These are phyloP conservation scores for Populus tomentosa DNA, from an alignment of 441 rosid genomes.

Conservation along the genomic window DNA sequence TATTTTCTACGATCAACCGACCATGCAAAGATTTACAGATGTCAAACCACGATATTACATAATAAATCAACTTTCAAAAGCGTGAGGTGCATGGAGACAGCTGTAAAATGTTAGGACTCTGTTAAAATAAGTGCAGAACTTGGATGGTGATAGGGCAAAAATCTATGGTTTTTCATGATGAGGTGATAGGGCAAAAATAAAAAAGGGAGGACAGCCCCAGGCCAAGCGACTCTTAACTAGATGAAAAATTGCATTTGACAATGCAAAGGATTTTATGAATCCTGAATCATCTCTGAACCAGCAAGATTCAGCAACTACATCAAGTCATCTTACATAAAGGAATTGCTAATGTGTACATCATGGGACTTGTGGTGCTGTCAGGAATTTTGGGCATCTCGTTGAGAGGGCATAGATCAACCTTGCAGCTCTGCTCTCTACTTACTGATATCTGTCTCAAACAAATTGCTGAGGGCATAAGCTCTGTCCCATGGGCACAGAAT, in stretches of 20 bases:
- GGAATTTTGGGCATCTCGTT: slow-evolving; percentile 12
- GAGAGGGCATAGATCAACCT: too few relatives aligned
- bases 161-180: not conserved
- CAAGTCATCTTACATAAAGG: slow-evolving; percentile 17
- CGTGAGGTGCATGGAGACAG: too few relatives aligned
- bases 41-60: too few relatives aligned
- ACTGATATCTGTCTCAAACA: slow-evolving; percentile 7
- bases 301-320: slow-evolving; percentile 15
- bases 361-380: not conserved
- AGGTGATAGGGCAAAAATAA: not conserved
- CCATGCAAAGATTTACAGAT: too few relatives aligned
- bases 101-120: too few relatives aligned
- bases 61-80: too few relatives aligned
- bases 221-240: slow-evolving; percentile 11
- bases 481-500: not conserved
- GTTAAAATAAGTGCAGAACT: too few relatives aligned
- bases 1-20: too few relatives aligned
- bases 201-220: not conserved
- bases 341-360: slow-evolving; percentile 25
- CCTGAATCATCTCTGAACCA: slow-evolving; percentile 13
- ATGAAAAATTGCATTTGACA: slow-evolving; percentile 12
- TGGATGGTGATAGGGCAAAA: not conserved
- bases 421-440: not conserved
- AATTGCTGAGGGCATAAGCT: not conserved
- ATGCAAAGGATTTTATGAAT: slow-evolving; percentile 10